Base-by-base conservation (phyloP, 345 rosid species). In the Dovyalis caffra region DNA sequence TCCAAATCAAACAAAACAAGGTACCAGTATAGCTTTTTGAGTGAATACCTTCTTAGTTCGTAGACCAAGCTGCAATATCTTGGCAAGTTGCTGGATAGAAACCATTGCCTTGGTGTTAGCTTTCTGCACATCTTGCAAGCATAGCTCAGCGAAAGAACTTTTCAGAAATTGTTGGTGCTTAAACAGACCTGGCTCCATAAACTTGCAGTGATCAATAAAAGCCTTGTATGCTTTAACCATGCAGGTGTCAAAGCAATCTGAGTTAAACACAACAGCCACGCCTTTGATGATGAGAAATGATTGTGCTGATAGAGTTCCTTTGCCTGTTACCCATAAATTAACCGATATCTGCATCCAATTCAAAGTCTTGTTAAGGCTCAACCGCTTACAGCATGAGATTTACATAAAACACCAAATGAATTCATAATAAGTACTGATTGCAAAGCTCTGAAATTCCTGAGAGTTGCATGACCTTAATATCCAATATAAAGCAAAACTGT, bases 241-340 rank as follows among this genome's bases (percentile, higher is more conserved):
- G 86, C 97, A 91, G 47, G 76, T 70, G 28, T 88, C 86, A 43
- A 88, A 87, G 78, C 88, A 88, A 66, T 90, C 90, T 3, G 88
- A 83, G 81, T 83, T 85, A 62, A 87, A 93, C 57, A 83, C 83
- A 74, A 73, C 60, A 71, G 88, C 83, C 77, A 91, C 90, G 64
- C 84, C 94, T 78, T 79, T 86, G 63, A 91, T 83, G 67, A 90
- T 40, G 62, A 88, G 83, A 84, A 87, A 88, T 61, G 96, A 85
- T 40, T 81, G 83, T 71, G 79, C 77, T 4, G 97, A 87, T 60
- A 88, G 78, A 67, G 66, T 76, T 75, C 77, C 88, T 75, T 89
- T 87, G 71, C 96, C 84, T 0, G 94, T 91, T 69, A 89, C 89
- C 99, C 99, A 93, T 72, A 93, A 69, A 80, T 90, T 90, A 77